phyloP scores from a whole-genome alignment of 2,329 filamentous ascomycete genomes.

The Hypoxylon rubiginosum region DNA sequence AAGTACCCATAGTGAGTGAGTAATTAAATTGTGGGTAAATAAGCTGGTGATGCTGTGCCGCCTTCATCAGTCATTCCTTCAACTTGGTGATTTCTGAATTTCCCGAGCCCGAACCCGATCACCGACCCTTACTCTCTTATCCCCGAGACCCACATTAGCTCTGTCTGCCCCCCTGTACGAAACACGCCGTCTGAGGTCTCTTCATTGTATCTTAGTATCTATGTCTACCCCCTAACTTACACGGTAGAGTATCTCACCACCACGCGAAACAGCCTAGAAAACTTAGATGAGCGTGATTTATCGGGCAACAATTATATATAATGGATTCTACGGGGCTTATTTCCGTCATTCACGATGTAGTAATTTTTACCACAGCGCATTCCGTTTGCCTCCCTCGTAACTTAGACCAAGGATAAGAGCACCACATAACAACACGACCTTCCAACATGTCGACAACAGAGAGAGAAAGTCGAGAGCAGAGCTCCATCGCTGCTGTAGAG shows the following conservation, averaged over 20 bases:
- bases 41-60: neutral
- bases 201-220: neutral
- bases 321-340: neutral
- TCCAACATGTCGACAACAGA: conserved; percentile 25
- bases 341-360: neutral
- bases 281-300: neutral
- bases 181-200: too few species aligned
- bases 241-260: conserved; percentile 12
- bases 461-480: conserved; percentile 15
- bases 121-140: conserved; percentile 20
- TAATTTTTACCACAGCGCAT: conserved; percentile 5
- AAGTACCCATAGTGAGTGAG: neutral
- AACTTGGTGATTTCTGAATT: conserved; percentile 15
- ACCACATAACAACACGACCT: neutral
- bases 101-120: conserved; percentile 25
- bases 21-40: conserved; percentile 11
- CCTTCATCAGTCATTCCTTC: neutral
- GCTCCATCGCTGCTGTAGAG: conserved; percentile 1
- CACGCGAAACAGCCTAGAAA: conserved; percentile 1
- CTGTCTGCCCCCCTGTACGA: neutral
- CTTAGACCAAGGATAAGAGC: conserved; percentile 5
- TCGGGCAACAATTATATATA: conserved; percentile 10
- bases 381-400: neutral
- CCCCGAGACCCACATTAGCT: neutral
- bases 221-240: too few species aligned